A percentile compares a stretch with the other conserved stretches of the same genome.
phyloP scores from a whole-genome alignment of 805 yeast species.

The Metschnikowia noctiluminum region DNA sequence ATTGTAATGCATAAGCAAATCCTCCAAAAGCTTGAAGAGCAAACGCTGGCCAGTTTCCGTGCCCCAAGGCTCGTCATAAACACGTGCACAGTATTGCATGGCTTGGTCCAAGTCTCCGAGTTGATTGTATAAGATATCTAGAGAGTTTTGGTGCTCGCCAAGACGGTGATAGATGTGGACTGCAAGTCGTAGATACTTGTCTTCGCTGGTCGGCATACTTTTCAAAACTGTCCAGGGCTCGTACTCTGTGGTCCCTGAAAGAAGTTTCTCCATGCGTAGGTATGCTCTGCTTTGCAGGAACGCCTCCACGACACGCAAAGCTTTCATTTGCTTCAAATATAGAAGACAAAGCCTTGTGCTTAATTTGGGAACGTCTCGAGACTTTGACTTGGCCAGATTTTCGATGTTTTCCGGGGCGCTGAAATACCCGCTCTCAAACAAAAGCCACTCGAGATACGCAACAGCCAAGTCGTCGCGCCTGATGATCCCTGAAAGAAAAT shows the following conservation, averaged over 20 bases:
- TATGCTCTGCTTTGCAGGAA: conserved; percentile 21
- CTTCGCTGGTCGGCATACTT: conserved; percentile 31
- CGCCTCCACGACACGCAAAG: conserved; percentile 5
- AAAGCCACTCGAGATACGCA: conserved; percentile 46
- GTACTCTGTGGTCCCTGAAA: conserved; percentile 30
- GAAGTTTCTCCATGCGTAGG: conserved; percentile 30
- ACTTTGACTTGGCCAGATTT: background rate
- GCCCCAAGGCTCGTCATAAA: conserved; percentile 37
- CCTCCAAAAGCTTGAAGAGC: conserved; percentile 50
- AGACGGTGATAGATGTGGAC: conserved; percentile 57
- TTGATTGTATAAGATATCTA: conserved; percentile 58
- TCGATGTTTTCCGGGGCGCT: conserved; percentile 12
- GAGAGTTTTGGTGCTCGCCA: conserved; percentile 58
- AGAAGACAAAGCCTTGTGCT: conserved; percentile 34
- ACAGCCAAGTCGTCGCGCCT: conserved; percentile 25
- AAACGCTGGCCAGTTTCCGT: conserved; percentile 38
- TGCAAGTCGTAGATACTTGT: conserved; percentile 41
- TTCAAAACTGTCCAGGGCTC: conserved; percentile 37
- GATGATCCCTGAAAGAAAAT: conserved; percentile 38
- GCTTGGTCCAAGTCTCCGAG: conserved; percentile 58
- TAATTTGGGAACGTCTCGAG: conserved; percentile 23
- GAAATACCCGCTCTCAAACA: conserved; percentile 33
- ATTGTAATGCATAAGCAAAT: conserved; percentile 39
- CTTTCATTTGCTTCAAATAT: conserved; percentile 28
- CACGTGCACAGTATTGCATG: conserved; percentile 53